A percentile compares a stretch with the other conserved stretches of the same genome.
Evolutionary conservation across 352 stramenopile genomes (phyloP).

Genomic region (Globisporangium paddicum): DNA sequence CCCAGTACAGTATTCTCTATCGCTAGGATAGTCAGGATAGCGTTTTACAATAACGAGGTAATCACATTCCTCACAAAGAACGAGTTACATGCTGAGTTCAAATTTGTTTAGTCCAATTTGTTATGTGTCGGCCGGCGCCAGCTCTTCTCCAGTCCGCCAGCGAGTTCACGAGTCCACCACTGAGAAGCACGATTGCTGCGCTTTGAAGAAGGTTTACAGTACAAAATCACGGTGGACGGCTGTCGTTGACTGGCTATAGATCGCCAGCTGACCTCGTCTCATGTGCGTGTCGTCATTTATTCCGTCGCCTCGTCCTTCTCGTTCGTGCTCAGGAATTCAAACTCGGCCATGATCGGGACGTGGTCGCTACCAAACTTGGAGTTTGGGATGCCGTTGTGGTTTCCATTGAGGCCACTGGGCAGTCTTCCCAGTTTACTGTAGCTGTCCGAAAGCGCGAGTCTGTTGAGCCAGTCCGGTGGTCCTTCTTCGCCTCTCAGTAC

Average conservation of each 20-base stretch:
- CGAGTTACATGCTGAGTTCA: background rate
- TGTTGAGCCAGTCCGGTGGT: conserved; percentile 73
- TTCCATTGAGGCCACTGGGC: conserved; percentile 59
- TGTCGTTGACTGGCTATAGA: background rate
- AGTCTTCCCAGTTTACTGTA: conserved; percentile 59
- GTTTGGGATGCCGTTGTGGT: conserved; percentile 88
- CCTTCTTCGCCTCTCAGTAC: conserved; percentile 68
- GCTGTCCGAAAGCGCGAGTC: conserved; percentile 61
- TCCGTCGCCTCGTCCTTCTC: conserved; percentile 11
- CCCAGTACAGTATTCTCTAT: background rate
- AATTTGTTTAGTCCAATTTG: background rate
- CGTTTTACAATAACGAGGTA: background rate
- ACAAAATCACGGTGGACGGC: no score
- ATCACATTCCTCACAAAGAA: background rate
- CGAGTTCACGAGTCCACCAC: background rate
- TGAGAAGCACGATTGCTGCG: background rate
- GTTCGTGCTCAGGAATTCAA: conserved; percentile 57
- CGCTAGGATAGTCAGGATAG: background rate
- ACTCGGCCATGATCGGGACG: conserved; percentile 82
- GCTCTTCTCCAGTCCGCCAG: background rate
- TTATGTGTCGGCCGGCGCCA: background rate
- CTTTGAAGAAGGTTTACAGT: background rate
- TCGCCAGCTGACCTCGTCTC: background rate
- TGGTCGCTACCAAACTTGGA: conserved; percentile 82
- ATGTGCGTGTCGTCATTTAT: background rate